Conservation (phyloP, 2,329 filamentous ascomycete genomes). For the Aspergillus pseudotamarii region DNA sequence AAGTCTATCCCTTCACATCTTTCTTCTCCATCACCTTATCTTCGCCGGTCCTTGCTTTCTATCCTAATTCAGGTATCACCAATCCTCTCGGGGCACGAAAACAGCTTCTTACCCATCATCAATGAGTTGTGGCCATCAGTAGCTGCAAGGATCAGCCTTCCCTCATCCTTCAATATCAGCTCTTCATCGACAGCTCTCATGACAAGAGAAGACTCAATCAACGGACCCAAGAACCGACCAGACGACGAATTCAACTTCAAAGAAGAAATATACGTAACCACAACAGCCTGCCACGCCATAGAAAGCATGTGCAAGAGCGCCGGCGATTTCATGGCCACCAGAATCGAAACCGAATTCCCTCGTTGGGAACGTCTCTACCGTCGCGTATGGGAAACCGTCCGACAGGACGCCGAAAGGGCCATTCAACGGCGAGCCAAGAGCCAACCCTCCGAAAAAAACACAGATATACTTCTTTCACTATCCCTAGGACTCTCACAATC, state of each 20-base stretch:
- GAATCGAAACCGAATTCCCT: slow-evolving; percentile 71
- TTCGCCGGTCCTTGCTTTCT: slow-evolving; percentile 76
- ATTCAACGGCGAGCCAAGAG: slow-evolving; percentile 33
- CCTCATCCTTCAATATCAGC: slow-evolving; percentile 62
- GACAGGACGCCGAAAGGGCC: slow-evolving; percentile 38
- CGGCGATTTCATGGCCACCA: slow-evolving; percentile 76
- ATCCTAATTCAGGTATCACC: slow-evolving; percentile 74
- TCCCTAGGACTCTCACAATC: slow-evolving; percentile 27
- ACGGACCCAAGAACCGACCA: slow-evolving; percentile 47
- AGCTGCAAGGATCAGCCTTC: slow-evolving; percentile 38
- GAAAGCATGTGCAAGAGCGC: slow-evolving; percentile 69
- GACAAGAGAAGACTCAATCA: slow-evolving; percentile 14
- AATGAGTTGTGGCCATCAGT: slow-evolving; percentile 90
- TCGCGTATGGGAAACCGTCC: slow-evolving; percentile 40
- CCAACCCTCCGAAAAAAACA: neutral
- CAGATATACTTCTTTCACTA: slow-evolving; percentile 1
- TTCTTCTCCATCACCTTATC: slow-evolving; percentile 76
- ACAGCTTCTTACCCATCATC: slow-evolving; percentile 83
- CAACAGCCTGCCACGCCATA: slow-evolving; percentile 71
- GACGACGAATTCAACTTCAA: slow-evolving; percentile 29
- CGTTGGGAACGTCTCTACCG: slow-evolving; percentile 47
- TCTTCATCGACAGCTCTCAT: slow-evolving; percentile 28
- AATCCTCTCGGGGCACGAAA: slow-evolving; percentile 73
- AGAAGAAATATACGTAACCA: slow-evolving; percentile 57
- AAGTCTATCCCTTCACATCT: slow-evolving; percentile 87